Conservation (phyloP, 2,329 filamentous ascomycete genomes). For the Talaromyces sp. region DNA sequence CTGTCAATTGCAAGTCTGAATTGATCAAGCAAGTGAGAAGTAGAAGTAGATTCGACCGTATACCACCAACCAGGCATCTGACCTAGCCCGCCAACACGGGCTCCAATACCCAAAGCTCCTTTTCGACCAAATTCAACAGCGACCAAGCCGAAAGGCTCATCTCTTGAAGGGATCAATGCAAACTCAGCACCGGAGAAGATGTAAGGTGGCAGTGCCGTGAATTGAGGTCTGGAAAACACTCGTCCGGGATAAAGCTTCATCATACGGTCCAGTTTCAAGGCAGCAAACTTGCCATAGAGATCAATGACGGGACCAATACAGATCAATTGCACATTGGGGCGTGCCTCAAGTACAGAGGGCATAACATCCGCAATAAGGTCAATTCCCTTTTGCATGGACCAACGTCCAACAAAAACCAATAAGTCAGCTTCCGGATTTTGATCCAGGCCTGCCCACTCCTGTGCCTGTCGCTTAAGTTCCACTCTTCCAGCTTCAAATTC, state of each 20-base stretch:
- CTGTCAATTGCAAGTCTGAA: conserved; percentile 61
- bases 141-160: conserved; percentile 65
- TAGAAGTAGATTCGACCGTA: conserved; percentile 61
- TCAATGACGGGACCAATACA: conserved; percentile 62
- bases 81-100: conserved; percentile 62
- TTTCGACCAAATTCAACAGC: conserved; percentile 66
- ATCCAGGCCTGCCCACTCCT: conserved; percentile 62
- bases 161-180: conserved; percentile 62
- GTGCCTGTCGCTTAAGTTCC: conserved; percentile 55
- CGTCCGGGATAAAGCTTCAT: conserved; percentile 62
- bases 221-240: conserved; percentile 64
- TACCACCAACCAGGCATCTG: conserved; percentile 70
- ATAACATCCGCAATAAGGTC: conserved; percentile 65
- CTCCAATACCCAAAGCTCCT: conserved; percentile 62
- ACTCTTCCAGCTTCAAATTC: conserved; percentile 51
- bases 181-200: conserved; percentile 66
- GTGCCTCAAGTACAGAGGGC: conserved; percentile 56
- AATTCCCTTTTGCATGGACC: conserved; percentile 65
- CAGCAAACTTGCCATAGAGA: conserved; percentile 63
- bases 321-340: conserved; percentile 57
- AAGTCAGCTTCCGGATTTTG: conserved; percentile 59
- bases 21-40: conserved; percentile 58
- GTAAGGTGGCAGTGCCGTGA: conserved; percentile 61
- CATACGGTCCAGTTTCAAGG: conserved; percentile 58
- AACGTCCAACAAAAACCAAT: conserved; percentile 64